phyloP scores from a whole-genome alignment of 1,139 yeast species.

The Scheffersomyces titani region DNA sequence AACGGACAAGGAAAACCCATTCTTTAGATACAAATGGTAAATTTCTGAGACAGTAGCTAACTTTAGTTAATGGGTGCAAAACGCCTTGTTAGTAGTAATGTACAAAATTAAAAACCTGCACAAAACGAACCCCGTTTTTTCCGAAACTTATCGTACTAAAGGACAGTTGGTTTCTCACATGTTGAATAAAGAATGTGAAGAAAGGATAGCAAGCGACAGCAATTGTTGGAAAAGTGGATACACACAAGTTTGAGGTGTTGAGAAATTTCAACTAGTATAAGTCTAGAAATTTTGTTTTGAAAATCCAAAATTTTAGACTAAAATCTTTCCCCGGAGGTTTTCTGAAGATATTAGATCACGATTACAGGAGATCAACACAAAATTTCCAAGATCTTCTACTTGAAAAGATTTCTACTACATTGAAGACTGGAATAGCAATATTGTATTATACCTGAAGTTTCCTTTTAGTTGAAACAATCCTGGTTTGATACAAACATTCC shows the following conservation, averaged over 20 bases:
- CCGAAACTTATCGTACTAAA: not conserved
- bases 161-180: not conserved
- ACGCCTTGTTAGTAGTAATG: not conserved
- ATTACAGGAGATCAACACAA: too few species aligned
- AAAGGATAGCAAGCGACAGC: not conserved
- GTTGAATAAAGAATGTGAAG: not conserved
- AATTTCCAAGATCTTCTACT: too few species aligned
- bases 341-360: not conserved
- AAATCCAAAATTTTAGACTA: not conserved
- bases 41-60: not conserved
- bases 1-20: slow-evolving; percentile 67
- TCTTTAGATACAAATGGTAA: slow-evolving; percentile 49
- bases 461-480: not conserved
- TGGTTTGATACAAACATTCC: not conserved
- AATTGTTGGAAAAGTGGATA: not conserved
- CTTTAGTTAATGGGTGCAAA: not conserved
- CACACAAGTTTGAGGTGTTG: not conserved
- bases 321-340: not conserved
- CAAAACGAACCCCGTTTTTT: not conserved
- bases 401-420: too few species aligned
- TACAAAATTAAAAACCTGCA: not conserved
- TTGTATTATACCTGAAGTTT: not conserved
- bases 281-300: not conserved
- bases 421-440: too few species aligned
- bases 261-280: not conserved